Conservation (phyloP, 2,329 filamentous ascomycete genomes). For the Pleomassaria siparia region DNA sequence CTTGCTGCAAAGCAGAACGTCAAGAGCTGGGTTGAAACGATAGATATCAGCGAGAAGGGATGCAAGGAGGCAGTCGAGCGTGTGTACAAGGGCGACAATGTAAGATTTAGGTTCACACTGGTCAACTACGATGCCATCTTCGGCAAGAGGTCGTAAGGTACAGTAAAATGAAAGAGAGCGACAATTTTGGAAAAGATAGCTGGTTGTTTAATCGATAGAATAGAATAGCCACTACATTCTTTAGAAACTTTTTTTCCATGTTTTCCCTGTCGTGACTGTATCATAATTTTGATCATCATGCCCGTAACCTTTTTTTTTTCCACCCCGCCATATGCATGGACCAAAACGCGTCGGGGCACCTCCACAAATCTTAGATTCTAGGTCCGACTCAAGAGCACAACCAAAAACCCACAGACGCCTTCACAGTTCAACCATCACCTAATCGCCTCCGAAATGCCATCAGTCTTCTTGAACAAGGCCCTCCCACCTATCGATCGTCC, state of each 20-base stretch:
- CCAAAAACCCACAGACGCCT: not conserved
- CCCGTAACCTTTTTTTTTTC: not conserved
- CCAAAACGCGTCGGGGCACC: conserved; percentile 8
- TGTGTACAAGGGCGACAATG: conserved; percentile 67
- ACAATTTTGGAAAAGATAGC: not conserved
- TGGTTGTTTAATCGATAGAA: conserved; percentile 2
- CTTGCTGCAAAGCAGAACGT: conserved; percentile 54
- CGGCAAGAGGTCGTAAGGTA: conserved; percentile 47
- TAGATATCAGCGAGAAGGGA: conserved; percentile 71
- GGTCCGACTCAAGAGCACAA: not conserved
- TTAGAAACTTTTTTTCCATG: not conserved
- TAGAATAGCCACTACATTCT: not conserved
- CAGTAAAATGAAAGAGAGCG: not conserved
- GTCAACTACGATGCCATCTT: conserved; percentile 69
- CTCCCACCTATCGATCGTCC: conserved; percentile 3
- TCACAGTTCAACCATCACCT: not conserved
- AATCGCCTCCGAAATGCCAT: conserved; percentile 28
- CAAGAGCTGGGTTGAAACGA: conserved; percentile 61
- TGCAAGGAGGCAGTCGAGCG: conserved; percentile 70
- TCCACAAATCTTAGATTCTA: not conserved
- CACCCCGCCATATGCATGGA: conserved; percentile 5
- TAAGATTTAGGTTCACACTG: conserved; percentile 72
- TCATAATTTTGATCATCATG: not conserved
- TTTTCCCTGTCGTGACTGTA: not conserved
- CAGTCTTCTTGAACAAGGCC: conserved; percentile 27